Base-by-base conservation (phyloP, 371 early-diverging fungal genomes). In the Mortierella sp. region DNA sequence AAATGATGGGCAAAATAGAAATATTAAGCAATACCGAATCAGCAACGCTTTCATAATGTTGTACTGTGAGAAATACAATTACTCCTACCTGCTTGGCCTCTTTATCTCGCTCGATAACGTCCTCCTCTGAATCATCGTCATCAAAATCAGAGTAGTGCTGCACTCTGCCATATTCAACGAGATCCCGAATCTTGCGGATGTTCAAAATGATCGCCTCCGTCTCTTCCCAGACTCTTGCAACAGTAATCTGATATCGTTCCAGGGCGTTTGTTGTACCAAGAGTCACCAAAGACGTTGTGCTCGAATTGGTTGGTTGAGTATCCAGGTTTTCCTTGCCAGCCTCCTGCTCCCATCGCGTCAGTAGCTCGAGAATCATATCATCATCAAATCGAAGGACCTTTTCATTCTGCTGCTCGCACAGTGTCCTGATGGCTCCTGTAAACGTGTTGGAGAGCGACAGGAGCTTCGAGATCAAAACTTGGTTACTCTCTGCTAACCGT, bases 351-450 rank as follows among this genome's bases (percentile, higher is more conserved):
- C 78, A 76, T 21, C 50, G 47, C n/a, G 50, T 60, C 53, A 76
- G 19, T 26, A 76, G 43, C 15, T 65, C 66, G 31, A 76, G 23
- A 31, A 70, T 76, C 70, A 65, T 65, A 47, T 70, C 57, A 39
- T 76, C 78, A 24, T 76, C 76, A 43, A 75, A 75, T 19, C 76
- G 57, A 21, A 76, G 37, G 30, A 76, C 78, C 30, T 70, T 69
- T 44, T 76, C 78, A 30, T 76, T 69, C 39, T 76, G 78, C 31
- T 76, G 78, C 58, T 76, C 78, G 26, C 70, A 76, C n/a, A 76
- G 62, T 3, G 62, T 32, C 58, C 48, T 64, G 50, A 76, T 58
- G 4, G 78, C 61, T 5, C 50, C 48, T n/a, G 60, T 76, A 14
- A 76, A 70, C 0, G 50, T 50, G 28, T 26, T 61, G 24, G 70